phyloP scores from a whole-genome alignment of 345 rosid genomes.

The Dovyalis caffra region DNA sequence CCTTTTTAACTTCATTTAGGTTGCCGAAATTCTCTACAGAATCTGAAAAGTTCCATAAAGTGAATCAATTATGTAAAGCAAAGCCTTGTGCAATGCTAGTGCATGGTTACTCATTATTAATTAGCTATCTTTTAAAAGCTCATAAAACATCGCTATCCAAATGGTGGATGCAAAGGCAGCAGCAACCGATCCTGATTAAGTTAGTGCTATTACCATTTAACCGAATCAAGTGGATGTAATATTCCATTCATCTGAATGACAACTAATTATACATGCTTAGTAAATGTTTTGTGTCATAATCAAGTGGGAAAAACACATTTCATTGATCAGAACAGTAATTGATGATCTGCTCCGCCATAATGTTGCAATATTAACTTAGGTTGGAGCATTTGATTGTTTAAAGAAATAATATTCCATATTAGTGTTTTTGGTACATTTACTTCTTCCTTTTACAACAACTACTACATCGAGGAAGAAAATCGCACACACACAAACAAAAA shows the following conservation, averaged over 20 bases:
- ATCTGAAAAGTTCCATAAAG: neutral
- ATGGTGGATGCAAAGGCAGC: neutral
- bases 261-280: neutral
- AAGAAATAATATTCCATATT: neutral
- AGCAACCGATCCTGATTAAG: neutral
- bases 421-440: neutral
- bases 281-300: neutral
- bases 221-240: neutral
- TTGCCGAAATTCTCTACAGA: neutral
- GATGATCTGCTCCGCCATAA: neutral
- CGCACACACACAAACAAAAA: too few species aligned
- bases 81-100: neutral
- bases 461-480: too few species aligned
- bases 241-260: too few species aligned
- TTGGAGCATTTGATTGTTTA: too few species aligned
- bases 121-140: neutral
- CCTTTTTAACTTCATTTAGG: conserved; percentile 3
- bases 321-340: neutral
- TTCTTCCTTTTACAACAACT: neutral
- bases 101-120: neutral
- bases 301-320: neutral
- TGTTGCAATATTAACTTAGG: too few species aligned
- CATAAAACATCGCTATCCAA: neutral
- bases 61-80: neutral
- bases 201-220: too few species aligned